Base-by-base conservation (phyloP, 2,329 filamentous ascomycete genomes). In the Nemania sp. region DNA sequence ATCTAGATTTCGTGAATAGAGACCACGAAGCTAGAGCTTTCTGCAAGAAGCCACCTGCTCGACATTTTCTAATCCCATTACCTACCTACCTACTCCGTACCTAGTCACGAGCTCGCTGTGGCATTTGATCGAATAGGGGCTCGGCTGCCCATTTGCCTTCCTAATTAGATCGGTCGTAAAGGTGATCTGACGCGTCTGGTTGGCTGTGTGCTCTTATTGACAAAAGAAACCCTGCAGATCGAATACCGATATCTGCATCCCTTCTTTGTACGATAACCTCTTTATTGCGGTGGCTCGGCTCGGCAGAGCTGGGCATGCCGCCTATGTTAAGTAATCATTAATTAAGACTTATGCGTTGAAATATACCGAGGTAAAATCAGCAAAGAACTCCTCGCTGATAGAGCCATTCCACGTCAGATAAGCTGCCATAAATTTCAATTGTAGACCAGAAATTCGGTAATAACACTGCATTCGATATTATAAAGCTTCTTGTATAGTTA, bases 91-190 rank as follows among this genome's bases (percentile, higher is more conserved):
- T 39, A 7, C 9, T 36, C 24, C 43, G 30, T 47, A 36, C 44
- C 44, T 37, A 37, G 34, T 45, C n/a, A 34, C 6, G 31, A 34
- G 5, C 7, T 34, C 31, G 14, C 31, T 5, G 28, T 14, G 3
- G 30, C 14, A 45, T 45, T 45, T 34, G 42, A n/a, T 17, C 24
- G 37, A 36, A 36, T 44, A 54, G 45, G 51, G 44, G 33, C 19
- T 41, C 11, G 22, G n/a, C 33, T n/a, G n/a, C 2, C 31, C 9
- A 22, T 40, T 42, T 33, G 45, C 51, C 51, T 54, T 43, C 51
- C 51, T 54, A 49, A 49, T 52, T 44, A 8, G 41, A 22, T 23
- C 12, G 26, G 12, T 49, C 26, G 26, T 46, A 37, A 46, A 49
- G 31, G 49, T 52, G 26, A 49, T 37, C 44, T 37, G 17, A 17